Base-by-base conservation (phyloP, 164 flowering plant genomes). In the Chloranthus sessilifolius region DNA sequence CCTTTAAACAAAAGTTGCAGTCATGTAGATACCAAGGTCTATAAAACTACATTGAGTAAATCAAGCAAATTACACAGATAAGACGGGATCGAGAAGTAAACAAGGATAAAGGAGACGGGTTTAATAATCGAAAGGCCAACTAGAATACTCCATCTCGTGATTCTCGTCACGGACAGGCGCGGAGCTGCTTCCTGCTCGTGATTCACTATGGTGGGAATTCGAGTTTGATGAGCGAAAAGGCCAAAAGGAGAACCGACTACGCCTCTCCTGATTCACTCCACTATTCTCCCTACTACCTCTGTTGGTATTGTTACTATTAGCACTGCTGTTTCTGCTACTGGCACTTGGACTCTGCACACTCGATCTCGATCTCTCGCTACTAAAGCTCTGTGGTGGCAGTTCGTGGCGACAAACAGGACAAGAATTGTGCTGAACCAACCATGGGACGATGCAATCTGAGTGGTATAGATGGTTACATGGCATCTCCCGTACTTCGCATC, bases 321-420 rank as follows among this genome's bases (percentile, higher is more conserved):
- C 14, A 38, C 58, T 62, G 50, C 65, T 59, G 53, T 58, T 75
- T 44, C 78, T 63, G 38, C 29, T 56, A 36, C 43, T 53, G 48
- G 41, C 52, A 33, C 63, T 41, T 30, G 81, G 62, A 58, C 63
- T 63, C 26, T 62, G 67, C 60, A 15, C 23, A 47, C 50, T 55
- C 9, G 40, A 30, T 30, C 58, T 43, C 7, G 54, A 7, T 16
- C 48, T 64, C 19, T 72, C 21, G 43, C 64, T 54, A 34, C 64
- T 49, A 11, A 70, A 57, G 31, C 67, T 73, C 39, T 60, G 73
- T 23, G 75, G 60, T 7, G 88, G 64, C 47, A 83, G 47, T 54
- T 79, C 88, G 17, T 68, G 80, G n/a, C 95, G 86, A 62, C 96
- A 88, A 40, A 83, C 92, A 5, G 97, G 97, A 64, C 95, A 89